Percentiles rank a stretch among this genome's conserved stretches.
These are phyloP conservation scores for Leptodontidium sp. DNA, from an alignment of 2,329 filamentous ascomycete species.

Conservation along the genomic window DNA sequence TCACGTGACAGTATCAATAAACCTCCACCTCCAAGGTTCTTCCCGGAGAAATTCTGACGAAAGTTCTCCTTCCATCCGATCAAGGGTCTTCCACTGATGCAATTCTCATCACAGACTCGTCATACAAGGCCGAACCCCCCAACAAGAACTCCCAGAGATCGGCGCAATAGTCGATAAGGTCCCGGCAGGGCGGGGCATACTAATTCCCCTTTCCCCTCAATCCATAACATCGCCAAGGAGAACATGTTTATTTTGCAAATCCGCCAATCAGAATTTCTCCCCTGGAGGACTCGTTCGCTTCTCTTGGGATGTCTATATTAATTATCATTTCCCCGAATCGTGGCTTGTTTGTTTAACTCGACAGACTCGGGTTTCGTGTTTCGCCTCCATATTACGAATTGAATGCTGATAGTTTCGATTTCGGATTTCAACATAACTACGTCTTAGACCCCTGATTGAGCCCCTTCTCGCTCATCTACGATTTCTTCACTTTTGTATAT, in stretches of 20 bases:
- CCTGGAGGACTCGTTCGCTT: not conserved
- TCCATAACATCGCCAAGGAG: not conserved
- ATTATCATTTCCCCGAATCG: constrained; percentile 2
- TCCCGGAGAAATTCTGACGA: constrained; percentile 7
- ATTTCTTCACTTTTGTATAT: too few relatives aligned
- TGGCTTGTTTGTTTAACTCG: not conserved
- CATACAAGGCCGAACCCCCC: not conserved
- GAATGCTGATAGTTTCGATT: not conserved
- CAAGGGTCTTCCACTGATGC: not conserved
- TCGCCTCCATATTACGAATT: not conserved
- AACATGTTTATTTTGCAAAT: constrained; percentile 1
- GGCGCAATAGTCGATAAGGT: not conserved
- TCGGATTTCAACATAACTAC: not conserved
- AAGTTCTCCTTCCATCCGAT: not conserved
- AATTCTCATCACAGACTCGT: not conserved
- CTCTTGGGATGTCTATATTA: not conserved
- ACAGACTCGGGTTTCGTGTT: not conserved
- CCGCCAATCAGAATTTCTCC: constrained; percentile 17
- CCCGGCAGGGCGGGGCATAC: not conserved
- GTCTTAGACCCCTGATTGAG: not conserved
- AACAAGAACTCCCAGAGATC: not conserved
- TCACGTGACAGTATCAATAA: constrained; percentile 6
- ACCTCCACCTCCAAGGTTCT: not conserved
- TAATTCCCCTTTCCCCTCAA: constrained; percentile 17
- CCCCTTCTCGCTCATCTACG: not conserved